Evolutionary conservation across 73 alveolate genomes (phyloP).

Genomic region (Paramecium primaurelia): DNA sequence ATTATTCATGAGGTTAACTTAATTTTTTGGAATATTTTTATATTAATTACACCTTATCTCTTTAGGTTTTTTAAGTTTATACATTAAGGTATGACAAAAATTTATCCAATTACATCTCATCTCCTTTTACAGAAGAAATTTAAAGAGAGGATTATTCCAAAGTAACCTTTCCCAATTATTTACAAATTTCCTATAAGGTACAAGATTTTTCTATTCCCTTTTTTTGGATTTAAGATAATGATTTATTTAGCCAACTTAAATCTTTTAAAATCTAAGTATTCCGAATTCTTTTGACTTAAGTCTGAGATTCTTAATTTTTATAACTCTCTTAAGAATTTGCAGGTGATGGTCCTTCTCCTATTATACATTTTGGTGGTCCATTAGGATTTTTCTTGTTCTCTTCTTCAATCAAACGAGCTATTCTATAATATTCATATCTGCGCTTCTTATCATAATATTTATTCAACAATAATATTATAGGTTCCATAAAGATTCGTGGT

Average conservation of each 20-base stretch:
- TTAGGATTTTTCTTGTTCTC: conserved; percentile 60
- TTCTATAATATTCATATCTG: conserved; percentile 53
- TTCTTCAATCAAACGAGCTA: conserved; percentile 55
- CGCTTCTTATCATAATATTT: conserved; percentile 57
- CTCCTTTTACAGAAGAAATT: background rate
- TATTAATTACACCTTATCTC: background rate
- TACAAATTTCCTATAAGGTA: background rate
- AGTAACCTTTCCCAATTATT: background rate
- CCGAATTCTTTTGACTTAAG: background rate
- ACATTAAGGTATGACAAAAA: background rate
- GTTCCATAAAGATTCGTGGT: conserved; percentile 55
- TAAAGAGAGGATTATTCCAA: background rate
- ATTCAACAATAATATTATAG: conserved; percentile 20
- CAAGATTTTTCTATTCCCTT: background rate
- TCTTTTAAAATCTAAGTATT: background rate
- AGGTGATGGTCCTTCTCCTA: conserved; percentile 61
- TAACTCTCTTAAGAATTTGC: background rate
- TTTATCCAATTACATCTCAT: background rate
- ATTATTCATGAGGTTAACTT: background rate
- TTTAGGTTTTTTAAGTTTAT: background rate
- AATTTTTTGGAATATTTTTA: background rate
- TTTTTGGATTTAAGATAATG: background rate
- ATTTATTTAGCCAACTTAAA: background rate
- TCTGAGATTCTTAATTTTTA: background rate
- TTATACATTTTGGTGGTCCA: conserved; percentile 56